A percentile compares a stretch with the other conserved stretches of the same genome.
phyloP scores from a whole-genome alignment of 805 yeast species.

The Kuraishia hungarica region DNA sequence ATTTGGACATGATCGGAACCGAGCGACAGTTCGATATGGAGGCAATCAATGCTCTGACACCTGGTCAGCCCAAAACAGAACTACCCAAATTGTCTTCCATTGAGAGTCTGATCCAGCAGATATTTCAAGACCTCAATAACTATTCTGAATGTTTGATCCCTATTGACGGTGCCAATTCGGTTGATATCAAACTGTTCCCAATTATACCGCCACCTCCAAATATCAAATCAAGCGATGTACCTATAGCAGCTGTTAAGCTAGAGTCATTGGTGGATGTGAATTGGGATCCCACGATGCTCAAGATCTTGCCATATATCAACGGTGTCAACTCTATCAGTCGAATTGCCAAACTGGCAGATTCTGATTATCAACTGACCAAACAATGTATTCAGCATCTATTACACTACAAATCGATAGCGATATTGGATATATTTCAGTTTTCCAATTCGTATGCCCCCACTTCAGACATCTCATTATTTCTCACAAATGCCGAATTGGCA shows the following conservation, averaged over 20 bases:
- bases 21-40: neutral
- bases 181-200: conserved; percentile 92
- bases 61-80: conserved; percentile 11
- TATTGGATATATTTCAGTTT: conserved; percentile 86
- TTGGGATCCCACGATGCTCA: conserved; percentile 97
- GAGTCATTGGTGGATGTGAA: conserved; percentile 70
- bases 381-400: conserved; percentile 87
- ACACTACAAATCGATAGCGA: conserved; percentile 79
- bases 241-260: conserved; percentile 78
- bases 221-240: conserved; percentile 78
- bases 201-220: conserved; percentile 74
- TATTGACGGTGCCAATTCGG: conserved; percentile 78
- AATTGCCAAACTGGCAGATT: conserved; percentile 72
- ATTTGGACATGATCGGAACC: conserved; percentile 13
- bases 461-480: conserved; percentile 59
- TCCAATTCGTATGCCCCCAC: conserved; percentile 86
- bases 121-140: conserved; percentile 89
- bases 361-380: conserved; percentile 69
- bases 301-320: conserved; percentile 76
- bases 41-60: conserved; percentile 7
- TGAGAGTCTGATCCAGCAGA: conserved; percentile 74
- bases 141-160: conserved; percentile 96
- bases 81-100: conserved; percentile 36
- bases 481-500: conserved; percentile 57
- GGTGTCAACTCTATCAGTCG: conserved; percentile 78